phyloP scores from a whole-genome alignment of 345 rosid genomes.

The Sisymbrium irio region DNA sequence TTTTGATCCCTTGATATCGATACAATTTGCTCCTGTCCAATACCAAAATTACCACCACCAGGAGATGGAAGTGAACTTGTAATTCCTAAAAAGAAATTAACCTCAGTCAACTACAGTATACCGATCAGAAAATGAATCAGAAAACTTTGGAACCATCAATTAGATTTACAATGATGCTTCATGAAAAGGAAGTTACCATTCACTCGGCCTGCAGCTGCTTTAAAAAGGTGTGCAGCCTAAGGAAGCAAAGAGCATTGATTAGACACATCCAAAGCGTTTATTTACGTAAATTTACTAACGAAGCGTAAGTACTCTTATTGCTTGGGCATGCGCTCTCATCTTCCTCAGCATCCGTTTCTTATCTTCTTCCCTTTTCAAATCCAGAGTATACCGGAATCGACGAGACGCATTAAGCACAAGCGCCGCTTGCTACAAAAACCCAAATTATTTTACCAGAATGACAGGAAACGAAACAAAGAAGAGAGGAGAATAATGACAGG shows the following conservation, averaged over 20 bases:
- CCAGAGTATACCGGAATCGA: slow-evolving; percentile 91
- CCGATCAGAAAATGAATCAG: slow-evolving; percentile 10
- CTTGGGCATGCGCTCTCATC: slow-evolving; percentile 91
- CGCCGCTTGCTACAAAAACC: slow-evolving; percentile 79
- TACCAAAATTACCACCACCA: slow-evolving; percentile 52
- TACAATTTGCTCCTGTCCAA: slow-evolving; percentile 71
- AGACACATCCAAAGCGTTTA: background rate
- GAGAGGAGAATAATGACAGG: too few species aligned
- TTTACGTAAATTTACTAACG: background rate
- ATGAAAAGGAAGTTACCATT: slow-evolving; percentile 60
- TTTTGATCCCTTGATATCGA: slow-evolving; percentile 75
- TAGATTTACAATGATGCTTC: background rate
- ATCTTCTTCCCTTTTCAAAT: slow-evolving; percentile 85
- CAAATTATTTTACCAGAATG: too few species aligned
- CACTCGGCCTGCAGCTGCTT: slow-evolving; percentile 47
- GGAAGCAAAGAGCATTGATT: slow-evolving; percentile 8
- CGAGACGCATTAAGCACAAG: slow-evolving; percentile 97
- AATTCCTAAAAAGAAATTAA: slow-evolving; percentile 39
- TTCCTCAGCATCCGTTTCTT: slow-evolving; percentile 53
- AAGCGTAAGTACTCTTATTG: slow-evolving; percentile 56
- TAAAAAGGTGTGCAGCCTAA: slow-evolving; percentile 93
- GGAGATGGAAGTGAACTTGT: slow-evolving; percentile 35
- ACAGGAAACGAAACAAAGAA: background rate
- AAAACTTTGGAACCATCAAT: slow-evolving; percentile 17
- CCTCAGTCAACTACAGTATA: slow-evolving; percentile 13